Base-by-base conservation (phyloP, 2,329 filamentous ascomycete species). In the Fusarium dlaminii region DNA sequence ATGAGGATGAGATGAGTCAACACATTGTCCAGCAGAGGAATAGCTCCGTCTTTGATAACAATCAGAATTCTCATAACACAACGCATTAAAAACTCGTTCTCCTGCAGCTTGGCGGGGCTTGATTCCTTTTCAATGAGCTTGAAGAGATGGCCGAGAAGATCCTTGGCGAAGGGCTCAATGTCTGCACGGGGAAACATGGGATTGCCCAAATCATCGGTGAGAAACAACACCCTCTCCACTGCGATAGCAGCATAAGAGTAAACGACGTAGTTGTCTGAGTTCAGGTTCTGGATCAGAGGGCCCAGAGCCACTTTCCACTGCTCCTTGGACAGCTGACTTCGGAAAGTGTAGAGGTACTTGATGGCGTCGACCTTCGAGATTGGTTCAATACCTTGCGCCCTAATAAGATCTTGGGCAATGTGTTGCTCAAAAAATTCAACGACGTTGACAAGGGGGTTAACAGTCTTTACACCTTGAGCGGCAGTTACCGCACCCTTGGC, bases 1-100 rank as follows among this genome's bases (percentile, higher is more conserved):
- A 99, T 98, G 70, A 89, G 92, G 79, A 97, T 91, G 67, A 99
- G 89, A 81, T 97, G 95, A 59, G 90, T 89, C 60, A 98, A 85
- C n/a, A 97, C 90, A 75, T 88, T 89, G 76, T 98, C 94, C 11
- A 92, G 87, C 55, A 96, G 91, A 3, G 91, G 88, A 5, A 91
- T 84, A 20, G 96, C 90, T 34, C 91, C 93, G 54, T 98, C 95
- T 80, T 93, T 94, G 82, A 98, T 93, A 73, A 98, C 95, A 74
- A 99, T 95, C 69, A 99, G 87, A 18, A 99, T 96, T 77, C 96
- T 91, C 96, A 99, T 99, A 64, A 98, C 94, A 79, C 96, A 99
- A 78, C 95, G 94, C 95, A 99, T 98, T 79, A 99, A 83, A 82
- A 98, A 99, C 81, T 99, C 96, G 80, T 99, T 99, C 83, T 99